Evolutionary conservation across 176 grass and related monocot species (phyloP).

Genomic region (Oryza meridionalis): DNA sequence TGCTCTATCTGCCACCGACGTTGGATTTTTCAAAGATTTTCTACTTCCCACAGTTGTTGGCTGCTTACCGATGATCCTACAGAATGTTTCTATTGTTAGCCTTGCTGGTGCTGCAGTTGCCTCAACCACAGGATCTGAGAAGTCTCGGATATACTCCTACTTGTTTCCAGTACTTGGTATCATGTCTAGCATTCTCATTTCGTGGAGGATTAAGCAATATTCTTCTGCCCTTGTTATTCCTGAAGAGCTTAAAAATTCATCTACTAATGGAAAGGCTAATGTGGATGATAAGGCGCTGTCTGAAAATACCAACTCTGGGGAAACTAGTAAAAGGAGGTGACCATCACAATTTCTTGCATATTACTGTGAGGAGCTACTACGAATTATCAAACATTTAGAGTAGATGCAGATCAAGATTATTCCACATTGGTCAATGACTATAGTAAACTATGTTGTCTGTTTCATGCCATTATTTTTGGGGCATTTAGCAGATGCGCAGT

Average conservation of each 20-base stretch:
- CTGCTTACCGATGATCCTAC: slow-evolving; percentile 97
- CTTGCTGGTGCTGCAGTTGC: slow-evolving; percentile 85
- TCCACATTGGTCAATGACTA: not conserved
- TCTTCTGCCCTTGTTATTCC: slow-evolving; percentile 66
- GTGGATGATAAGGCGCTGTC: slow-evolving; percentile 36
- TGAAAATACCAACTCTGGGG: slow-evolving; percentile 17
- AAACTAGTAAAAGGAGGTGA: slow-evolving; percentile 50
- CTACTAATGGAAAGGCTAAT: slow-evolving; percentile 27
- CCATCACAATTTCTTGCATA: not conserved
- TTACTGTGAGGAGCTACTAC: not conserved
- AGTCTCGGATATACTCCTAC: slow-evolving; percentile 71
- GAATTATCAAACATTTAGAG: not conserved
- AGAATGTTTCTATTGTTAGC: slow-evolving; percentile 91
- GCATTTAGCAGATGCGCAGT: slow-evolving; percentile 27
- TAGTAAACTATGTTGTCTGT: slow-evolving; percentile 34
- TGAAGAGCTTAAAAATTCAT: slow-evolving; percentile 44
- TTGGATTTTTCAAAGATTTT: slow-evolving; percentile 87
- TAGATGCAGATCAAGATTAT: slow-evolving; percentile 17
- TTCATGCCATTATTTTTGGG: slow-evolving; percentile 45
- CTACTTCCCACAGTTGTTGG: slow-evolving; percentile 87
- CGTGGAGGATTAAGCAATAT: slow-evolving; percentile 90
- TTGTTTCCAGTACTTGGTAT: slow-evolving; percentile 85
- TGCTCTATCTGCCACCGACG: slow-evolving; percentile 78
- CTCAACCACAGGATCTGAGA: slow-evolving; percentile 67
- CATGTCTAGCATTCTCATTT: slow-evolving; percentile 82